Base-by-base conservation (phyloP, 257 asterid genomes). In the Forsythia viridissima region DNA sequence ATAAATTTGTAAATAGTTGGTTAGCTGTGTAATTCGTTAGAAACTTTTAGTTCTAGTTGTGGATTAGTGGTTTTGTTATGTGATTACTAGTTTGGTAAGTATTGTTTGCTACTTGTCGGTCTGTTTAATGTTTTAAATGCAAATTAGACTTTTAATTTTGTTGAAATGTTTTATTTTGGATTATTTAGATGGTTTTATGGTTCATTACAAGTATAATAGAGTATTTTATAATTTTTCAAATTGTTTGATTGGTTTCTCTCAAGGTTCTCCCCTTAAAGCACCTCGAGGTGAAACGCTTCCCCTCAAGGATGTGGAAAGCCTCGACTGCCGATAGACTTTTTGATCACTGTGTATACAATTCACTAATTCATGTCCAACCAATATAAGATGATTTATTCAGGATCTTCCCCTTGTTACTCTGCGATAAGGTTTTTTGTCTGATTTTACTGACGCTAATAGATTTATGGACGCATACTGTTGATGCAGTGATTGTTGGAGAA, bases 401-500 rank as follows among this genome's bases (percentile, higher is more conserved):
- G 39, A 11, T 8, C 40, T 57, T 42, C 57, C 71, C 37, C 61
- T 20, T 40, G 51, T 71, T 59, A 70, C 43, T 37, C 77, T 44
- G 77, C 55, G 67, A 79, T 70, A 52, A 42, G 63, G 11, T 59
- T 38, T 24, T 30, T 55, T 3, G 20, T 37, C 41, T 78, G 20
- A 70, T 52, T 55, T 42, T 69, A 12, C 66, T 0, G 38, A 42
- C 74, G 59, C 52, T 82, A 70, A 59, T 40, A 57, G 10, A 24
- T 75, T 70, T 55, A 36, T 80, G 65, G 24, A 55, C 83, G 48
- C 43, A 82, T 77, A 71, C 59, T 83, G 38, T 80, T 85, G 76
- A 72, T 48, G 84, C 94, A 95, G 99, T 95, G 99, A 80, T 95
- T 82, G 96, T 95, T 74, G 99, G 99, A 84, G 99, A 95, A 84